Percentiles rank a stretch among this genome's conserved stretches.
Evolutionary conservation across 1,284 basidiomycete genomes (phyloP).

Genomic region (Melampsora abietis-canadensis): DNA sequence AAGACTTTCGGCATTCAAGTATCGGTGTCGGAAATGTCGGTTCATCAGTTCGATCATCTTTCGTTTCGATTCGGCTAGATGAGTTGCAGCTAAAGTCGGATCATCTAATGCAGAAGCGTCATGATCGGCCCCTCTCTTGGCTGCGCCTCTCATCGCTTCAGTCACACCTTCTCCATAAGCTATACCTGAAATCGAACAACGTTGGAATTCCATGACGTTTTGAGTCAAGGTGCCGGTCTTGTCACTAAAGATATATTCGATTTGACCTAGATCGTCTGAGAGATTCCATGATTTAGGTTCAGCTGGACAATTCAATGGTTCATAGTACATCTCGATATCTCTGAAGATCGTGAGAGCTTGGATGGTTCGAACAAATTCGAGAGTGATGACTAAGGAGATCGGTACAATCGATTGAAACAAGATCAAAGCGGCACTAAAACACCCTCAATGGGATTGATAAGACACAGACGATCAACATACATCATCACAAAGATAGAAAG

Average conservation of each 20-base stretch:
- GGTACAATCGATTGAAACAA: constrained; percentile 98
- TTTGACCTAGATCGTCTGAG: constrained; percentile 93
- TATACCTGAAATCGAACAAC: constrained; percentile 80
- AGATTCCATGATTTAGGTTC: constrained; percentile 98
- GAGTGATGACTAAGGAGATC: constrained; percentile 93
- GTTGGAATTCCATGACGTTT: constrained; percentile 95
- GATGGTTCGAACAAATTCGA: constrained; percentile 95
- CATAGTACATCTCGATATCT: constrained; percentile 95
- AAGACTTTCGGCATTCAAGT: constrained; percentile 72
- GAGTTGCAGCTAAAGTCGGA: constrained; percentile 56
- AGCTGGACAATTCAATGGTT: constrained; percentile 63
- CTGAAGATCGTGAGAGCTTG: constrained; percentile 95
- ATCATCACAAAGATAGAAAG: constrained; percentile 53
- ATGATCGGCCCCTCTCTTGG: constrained; percentile 71
- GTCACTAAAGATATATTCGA: constrained; percentile 96
- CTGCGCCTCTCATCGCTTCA: constrained; percentile 88
- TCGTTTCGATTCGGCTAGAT: constrained; percentile 66
- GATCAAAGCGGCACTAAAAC: constrained; percentile 64
- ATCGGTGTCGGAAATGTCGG: constrained; percentile 81
- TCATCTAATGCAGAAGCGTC: constrained; percentile 66
- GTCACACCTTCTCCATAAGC: constrained; percentile 89
- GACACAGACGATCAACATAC: not conserved
- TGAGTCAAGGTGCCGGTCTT: constrained; percentile 95
- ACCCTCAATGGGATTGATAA: constrained; percentile 24
- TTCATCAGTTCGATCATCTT: constrained; percentile 75